A percentile compares a stretch with the other conserved stretches of the same genome.
Conservation (phyloP, 805 yeast species). For the Candida caryicola region DNA sequence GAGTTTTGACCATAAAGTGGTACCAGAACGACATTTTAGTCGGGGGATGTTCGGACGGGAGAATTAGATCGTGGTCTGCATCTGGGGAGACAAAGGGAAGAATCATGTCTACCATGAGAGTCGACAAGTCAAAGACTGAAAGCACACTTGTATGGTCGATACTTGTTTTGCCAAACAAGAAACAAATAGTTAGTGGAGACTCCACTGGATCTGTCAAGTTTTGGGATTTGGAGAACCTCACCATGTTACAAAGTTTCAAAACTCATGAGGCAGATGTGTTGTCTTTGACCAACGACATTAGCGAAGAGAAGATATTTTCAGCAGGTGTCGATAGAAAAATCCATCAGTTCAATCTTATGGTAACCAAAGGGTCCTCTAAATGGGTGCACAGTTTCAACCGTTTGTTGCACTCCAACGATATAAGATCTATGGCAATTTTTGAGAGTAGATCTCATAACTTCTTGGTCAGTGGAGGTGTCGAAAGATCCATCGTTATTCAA, state of each 20-base stretch:
- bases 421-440: constrained; percentile 69
- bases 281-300: constrained; percentile 58
- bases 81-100: constrained; percentile 55
- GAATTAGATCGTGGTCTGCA: constrained; percentile 76
- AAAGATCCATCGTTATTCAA: constrained; percentile 63
- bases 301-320: constrained; percentile 67
- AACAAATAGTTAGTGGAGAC: constrained; percentile 91
- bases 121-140: constrained; percentile 82
- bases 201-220: constrained; percentile 91
- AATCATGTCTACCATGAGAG: constrained; percentile 80
- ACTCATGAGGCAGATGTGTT: constrained; percentile 91
- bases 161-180: constrained; percentile 53
- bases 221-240: constrained; percentile 81
- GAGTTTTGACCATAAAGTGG: constrained; percentile 82
- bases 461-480: constrained; percentile 82
- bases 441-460: constrained; percentile 67
- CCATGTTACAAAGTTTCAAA: constrained; percentile 76
- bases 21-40: constrained; percentile 58
- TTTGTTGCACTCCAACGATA: constrained; percentile 81
- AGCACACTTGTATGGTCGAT: constrained; percentile 92
- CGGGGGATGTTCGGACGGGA: constrained; percentile 96
- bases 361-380: constrained; percentile 32
- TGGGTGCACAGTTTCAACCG: constrained; percentile 81
- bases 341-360: constrained; percentile 59
- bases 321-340: constrained; percentile 95